A percentile compares a stretch with the other conserved stretches of the same genome.
Conservation (phyloP, 306 rosid species). For the Quercus robur region DNA sequence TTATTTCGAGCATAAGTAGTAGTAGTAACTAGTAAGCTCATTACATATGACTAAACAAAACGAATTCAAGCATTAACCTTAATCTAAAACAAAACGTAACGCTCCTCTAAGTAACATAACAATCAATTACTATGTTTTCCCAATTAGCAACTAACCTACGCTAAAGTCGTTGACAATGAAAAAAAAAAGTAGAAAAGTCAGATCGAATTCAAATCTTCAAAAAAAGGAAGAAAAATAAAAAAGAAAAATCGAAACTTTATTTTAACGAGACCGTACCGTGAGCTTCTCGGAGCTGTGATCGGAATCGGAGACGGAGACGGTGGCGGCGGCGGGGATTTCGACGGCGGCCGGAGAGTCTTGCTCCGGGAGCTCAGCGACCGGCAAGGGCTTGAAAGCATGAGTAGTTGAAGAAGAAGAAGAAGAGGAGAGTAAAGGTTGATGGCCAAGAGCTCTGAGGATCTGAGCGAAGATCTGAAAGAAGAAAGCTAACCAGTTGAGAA, state of each 20-base stretch:
- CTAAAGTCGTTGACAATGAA: background rate
- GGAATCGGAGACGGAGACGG: slow-evolving; percentile 21
- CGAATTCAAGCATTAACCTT: background rate
- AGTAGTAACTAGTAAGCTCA: background rate
- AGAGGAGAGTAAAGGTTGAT: slow-evolving; percentile 73
- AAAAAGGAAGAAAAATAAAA: background rate
- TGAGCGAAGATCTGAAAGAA: slow-evolving; percentile 88
- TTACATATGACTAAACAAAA: background rate
- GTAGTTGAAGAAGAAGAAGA: slow-evolving; percentile 36
- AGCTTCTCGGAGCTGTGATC: slow-evolving; percentile 40
- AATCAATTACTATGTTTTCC: background rate
- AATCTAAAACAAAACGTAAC: background rate
- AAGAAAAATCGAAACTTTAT: background rate
- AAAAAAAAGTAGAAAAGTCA: background rate
- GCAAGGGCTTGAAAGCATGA: slow-evolving; percentile 70
- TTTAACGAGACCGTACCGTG: slow-evolving; percentile 43
- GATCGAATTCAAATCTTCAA: background rate
- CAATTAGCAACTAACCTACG: background rate
- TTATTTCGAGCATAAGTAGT: background rate
- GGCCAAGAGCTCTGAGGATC: slow-evolving; percentile 75
- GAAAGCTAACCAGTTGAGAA: slow-evolving; percentile 76
- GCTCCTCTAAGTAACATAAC: background rate
- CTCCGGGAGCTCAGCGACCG: slow-evolving; percentile 64
- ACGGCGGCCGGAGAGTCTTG: slow-evolving; percentile 44
- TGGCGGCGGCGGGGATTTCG: slow-evolving; percentile 40